Conservation (phyloP, 1,284 basidiomycete species). For the Leucoagaricus sp. region DNA sequence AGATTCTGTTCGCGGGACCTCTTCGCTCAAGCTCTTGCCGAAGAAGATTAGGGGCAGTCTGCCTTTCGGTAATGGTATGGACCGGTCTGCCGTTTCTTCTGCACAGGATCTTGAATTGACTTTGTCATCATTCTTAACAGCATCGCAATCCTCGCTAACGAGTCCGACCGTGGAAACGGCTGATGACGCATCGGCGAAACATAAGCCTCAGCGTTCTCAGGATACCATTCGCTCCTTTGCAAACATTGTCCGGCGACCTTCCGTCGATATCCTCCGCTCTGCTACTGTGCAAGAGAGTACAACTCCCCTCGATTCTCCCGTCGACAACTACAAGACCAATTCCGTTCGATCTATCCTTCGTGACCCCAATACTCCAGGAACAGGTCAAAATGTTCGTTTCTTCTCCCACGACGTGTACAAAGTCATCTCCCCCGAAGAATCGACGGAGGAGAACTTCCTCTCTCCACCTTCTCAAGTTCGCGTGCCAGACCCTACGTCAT, state of each 20-base stretch:
- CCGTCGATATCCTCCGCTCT: conserved; percentile 34
- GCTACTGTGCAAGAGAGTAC: neutral
- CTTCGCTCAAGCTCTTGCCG: conserved; percentile 42
- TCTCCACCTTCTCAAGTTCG: conserved; percentile 22
- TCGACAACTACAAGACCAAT: conserved; percentile 34
- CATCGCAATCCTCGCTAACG: conserved; percentile 46
- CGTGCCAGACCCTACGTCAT: conserved; percentile 25
- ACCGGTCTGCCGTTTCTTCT: conserved; percentile 15
- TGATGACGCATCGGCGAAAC: conserved; percentile 2
- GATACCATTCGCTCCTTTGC: conserved; percentile 28
- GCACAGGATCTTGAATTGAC: neutral
- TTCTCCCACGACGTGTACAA: conserved; percentile 68
- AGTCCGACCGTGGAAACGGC: conserved; percentile 32
- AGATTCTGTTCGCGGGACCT: conserved; percentile 33
- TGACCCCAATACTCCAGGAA: conserved; percentile 69
- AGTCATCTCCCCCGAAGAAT: conserved; percentile 62
- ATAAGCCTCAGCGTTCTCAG: conserved; percentile 23
- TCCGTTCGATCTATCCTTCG: conserved; percentile 72
- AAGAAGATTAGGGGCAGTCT: conserved; percentile 59
- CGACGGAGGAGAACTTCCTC: conserved; percentile 40
- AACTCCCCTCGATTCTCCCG: conserved; percentile 13
- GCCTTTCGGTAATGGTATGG: conserved; percentile 38
- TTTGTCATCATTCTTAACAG: conserved; percentile 24
- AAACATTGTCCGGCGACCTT: conserved; percentile 30
- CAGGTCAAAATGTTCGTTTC: conserved; percentile 73